phyloP scores from a whole-genome alignment of 1,139 yeast species.

The Ogataea hybrid region DNA sequence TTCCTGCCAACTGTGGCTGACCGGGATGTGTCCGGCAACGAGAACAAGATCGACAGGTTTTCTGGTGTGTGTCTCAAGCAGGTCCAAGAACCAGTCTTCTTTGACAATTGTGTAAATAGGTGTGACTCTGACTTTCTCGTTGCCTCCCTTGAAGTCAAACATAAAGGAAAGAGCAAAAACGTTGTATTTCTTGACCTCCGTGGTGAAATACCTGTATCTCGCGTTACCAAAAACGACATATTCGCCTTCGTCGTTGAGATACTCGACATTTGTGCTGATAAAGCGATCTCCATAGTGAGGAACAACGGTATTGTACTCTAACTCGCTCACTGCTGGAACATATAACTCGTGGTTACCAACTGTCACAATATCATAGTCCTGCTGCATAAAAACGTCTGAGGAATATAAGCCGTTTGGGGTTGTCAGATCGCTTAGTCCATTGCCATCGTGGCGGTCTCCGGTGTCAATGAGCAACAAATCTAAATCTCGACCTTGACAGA shows the following conservation, averaged over 20 bases:
- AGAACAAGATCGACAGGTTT: conserved; percentile 62
- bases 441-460: conserved; percentile 95
- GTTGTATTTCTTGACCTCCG: conserved; percentile 50
- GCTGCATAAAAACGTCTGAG: conserved; percentile 59
- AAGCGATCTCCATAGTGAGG: conserved; percentile 62
- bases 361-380: conserved; percentile 76
- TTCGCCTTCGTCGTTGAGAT: conserved; percentile 43
- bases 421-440: conserved; percentile 76
- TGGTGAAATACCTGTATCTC: conserved; percentile 60
- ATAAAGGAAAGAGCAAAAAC: conserved; percentile 76
- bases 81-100: conserved; percentile 63
- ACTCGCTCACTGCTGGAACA: conserved; percentile 58
- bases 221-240: conserved; percentile 67
- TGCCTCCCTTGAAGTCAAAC: conserved; percentile 69
- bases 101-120: conserved; percentile 56
- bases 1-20: conserved; percentile 56
- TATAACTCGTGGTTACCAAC: conserved; percentile 94
- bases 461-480: conserved; percentile 80
- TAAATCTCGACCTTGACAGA: conserved; percentile 41
- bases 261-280: conserved; percentile 81
- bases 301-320: conserved; percentile 63
- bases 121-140: conserved; percentile 60
- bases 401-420: conserved; percentile 65
- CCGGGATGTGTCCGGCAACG: conserved; percentile 80
- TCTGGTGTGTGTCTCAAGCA: conserved; percentile 40